Percentiles rank a stretch among this genome's conserved stretches.
Conservation (phyloP, 2,329 filamentous ascomycete genomes). For the Neofusicoccum umdonicola region DNA sequence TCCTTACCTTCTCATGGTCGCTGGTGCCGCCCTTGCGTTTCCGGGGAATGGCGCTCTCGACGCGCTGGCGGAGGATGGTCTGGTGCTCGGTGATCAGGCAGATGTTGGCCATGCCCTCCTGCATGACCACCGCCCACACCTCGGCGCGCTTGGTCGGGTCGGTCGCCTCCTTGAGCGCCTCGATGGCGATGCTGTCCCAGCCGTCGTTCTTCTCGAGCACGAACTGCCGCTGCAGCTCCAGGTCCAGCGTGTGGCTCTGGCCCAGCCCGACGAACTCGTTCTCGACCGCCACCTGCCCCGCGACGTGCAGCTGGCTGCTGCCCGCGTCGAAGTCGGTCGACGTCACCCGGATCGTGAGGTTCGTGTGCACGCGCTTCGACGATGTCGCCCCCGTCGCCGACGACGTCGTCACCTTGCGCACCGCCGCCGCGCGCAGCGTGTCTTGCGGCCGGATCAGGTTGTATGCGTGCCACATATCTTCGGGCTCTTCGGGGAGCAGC, state of each 20-base stretch:
- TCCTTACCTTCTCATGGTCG: constrained; percentile 59
- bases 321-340: constrained; percentile 68
- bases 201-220: constrained; percentile 78
- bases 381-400: constrained; percentile 60
- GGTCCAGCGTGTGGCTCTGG: constrained; percentile 70
- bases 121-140: constrained; percentile 88
- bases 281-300: constrained; percentile 63
- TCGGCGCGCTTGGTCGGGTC: constrained; percentile 77
- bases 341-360: constrained; percentile 64
- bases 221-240: constrained; percentile 85
- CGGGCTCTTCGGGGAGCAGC: constrained; percentile 68
- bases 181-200: constrained; percentile 87
- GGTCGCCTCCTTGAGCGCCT: constrained; percentile 74
- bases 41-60: constrained; percentile 66
- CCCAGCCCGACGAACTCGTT: constrained; percentile 67
- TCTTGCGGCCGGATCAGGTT: constrained; percentile 68
- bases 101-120: constrained; percentile 80
- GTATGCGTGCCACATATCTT: constrained; percentile 79
- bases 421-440: constrained; percentile 62
- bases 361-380: constrained; percentile 63
- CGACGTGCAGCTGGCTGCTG: constrained; percentile 66
- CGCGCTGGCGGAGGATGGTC: constrained; percentile 68
- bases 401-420: constrained; percentile 64
- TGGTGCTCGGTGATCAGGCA: constrained; percentile 79
- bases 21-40: constrained; percentile 61